Percentiles rank a stretch among this genome's conserved stretches.
Conservation (phyloP, 2,329 filamentous ascomycete species). For the Verticillium isaacii region DNA sequence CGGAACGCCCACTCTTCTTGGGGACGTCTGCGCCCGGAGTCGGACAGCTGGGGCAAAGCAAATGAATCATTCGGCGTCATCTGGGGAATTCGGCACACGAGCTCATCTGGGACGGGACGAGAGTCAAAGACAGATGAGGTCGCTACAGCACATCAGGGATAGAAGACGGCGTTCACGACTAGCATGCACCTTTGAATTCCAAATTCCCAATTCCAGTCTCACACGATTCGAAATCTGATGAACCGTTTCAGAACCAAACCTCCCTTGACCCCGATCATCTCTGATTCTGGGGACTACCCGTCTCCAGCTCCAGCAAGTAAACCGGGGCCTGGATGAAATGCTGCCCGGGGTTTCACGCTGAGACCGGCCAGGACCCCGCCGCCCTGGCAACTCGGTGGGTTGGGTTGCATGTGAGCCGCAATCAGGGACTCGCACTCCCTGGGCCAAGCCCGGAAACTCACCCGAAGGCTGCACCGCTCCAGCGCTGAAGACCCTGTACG, state of each 20-base stretch:
- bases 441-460: no score
- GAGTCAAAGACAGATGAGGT: background rate
- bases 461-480: background rate
- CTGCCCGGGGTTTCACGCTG: background rate
- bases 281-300: background rate
- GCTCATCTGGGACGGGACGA: background rate
- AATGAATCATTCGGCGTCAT: background rate
- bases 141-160: background rate
- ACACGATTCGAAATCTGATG: background rate
- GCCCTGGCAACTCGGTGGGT: background rate
- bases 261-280: background rate
- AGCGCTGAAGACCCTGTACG: background rate
- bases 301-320: background rate
- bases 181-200: background rate
- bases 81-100: background rate
- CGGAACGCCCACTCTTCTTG: background rate
- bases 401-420: no score
- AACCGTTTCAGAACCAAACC: background rate
- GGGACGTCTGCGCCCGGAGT: background rate
- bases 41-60: background rate
- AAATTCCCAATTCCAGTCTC: background rate
- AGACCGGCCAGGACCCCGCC: background rate
- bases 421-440: no score
- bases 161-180: background rate
- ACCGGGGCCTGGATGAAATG: background rate